These are phyloP conservation scores for Phenoliferia sp. DNA, from an alignment of 1,284 basidiomycete genomes.

Conservation along the genomic window DNA sequence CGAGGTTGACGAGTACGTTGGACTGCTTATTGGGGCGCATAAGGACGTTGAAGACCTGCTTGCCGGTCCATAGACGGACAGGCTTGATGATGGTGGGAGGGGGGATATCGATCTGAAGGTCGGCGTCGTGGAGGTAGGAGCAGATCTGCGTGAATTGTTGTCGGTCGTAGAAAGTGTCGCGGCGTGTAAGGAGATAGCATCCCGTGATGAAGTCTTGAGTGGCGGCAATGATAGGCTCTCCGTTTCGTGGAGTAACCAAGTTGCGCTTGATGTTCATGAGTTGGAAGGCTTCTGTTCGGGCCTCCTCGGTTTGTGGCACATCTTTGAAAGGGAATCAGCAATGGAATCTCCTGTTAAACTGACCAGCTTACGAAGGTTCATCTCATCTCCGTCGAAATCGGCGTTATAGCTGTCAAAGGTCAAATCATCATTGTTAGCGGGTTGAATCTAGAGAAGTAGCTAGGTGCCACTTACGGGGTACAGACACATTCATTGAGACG, in stretches of 20 bases:
- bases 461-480: conserved; percentile 55
- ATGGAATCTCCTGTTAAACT: not conserved
- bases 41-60: conserved; percentile 93
- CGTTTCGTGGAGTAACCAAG: conserved; percentile 92
- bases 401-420: conserved; percentile 69
- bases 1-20: conserved; percentile 86
- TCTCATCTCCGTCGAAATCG: conserved; percentile 99
- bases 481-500: conserved; percentile 98
- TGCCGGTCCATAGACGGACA: conserved; percentile 91
- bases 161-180: conserved; percentile 90
- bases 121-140: conserved; percentile 88
- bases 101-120: conserved; percentile 89
- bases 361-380: conserved; percentile 81
- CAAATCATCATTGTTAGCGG: not conserved
- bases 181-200: conserved; percentile 87
- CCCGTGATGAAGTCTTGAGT: conserved; percentile 99
- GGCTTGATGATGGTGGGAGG: conserved; percentile 95
- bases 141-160: conserved; percentile 95
- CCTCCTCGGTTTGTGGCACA: conserved; percentile 98
- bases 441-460: not conserved
- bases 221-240: conserved; percentile 96
- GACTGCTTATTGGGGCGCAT: conserved; percentile 89
- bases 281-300: conserved; percentile 92
- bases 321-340: conserved; percentile 51
- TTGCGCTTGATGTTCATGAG: conserved; percentile 98